Evolutionary conservation across 306 rosid species (phyloP).

Genomic region (Gynostemma pentaphyllum): DNA sequence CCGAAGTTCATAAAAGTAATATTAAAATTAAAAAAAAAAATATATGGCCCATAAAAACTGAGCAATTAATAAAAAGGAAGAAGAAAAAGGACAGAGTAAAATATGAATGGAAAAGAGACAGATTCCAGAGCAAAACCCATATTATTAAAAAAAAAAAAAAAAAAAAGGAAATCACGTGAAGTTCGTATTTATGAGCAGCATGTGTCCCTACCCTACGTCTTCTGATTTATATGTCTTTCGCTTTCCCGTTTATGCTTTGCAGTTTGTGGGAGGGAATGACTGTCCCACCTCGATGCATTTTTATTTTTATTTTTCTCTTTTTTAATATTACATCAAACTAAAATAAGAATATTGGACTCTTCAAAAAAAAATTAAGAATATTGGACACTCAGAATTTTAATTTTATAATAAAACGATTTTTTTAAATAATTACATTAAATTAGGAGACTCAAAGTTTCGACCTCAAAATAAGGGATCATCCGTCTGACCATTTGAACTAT

Average conservation of each 20-base stretch:
- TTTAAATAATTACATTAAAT: too few species aligned
- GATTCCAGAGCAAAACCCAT: not conserved
- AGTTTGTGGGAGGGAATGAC: not conserved
- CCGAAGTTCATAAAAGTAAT: not conserved
- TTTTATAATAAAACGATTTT: too few species aligned
- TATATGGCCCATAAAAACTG: not conserved
- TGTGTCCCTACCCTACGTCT: slow-evolving; percentile 4
- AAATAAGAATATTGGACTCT: too few species aligned
- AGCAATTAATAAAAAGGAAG: not conserved
- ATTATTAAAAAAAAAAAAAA: not conserved
- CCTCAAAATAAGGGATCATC: too few species aligned
- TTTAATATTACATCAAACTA: too few species aligned
- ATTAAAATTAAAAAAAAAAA: too few species aligned
- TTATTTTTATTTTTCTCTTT: not conserved
- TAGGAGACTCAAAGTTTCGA: too few species aligned
- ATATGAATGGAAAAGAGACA: not conserved
- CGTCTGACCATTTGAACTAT: too few species aligned
- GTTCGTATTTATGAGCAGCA: not conserved
- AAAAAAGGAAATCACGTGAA: slow-evolving; percentile 1
- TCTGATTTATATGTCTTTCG: not conserved
- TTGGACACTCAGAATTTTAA: too few species aligned
- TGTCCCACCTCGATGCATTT: not conserved
- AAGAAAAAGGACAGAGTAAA: not conserved
- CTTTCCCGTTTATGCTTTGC: not conserved
- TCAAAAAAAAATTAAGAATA: too few species aligned